phyloP scores from a whole-genome alignment of 306 rosid genomes.

The Corylus heterophylla region DNA sequence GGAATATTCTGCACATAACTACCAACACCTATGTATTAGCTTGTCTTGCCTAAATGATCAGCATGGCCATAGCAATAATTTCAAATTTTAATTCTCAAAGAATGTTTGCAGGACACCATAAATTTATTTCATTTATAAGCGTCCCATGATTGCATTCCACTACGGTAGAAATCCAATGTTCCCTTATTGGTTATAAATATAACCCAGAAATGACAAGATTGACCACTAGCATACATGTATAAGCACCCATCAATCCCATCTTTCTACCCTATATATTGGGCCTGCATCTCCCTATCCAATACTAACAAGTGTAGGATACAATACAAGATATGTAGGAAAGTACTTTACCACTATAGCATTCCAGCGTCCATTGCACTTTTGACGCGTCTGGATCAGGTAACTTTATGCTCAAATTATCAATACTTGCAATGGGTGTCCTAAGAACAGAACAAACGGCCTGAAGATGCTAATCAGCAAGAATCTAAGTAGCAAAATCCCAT shows the following conservation, averaged over 20 bases:
- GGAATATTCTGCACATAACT: background rate
- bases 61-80: background rate
- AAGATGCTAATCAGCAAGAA: constrained; percentile 32
- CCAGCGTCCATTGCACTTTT: constrained; percentile 79
- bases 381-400: constrained; percentile 69
- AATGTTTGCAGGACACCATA: background rate
- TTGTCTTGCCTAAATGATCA: background rate
- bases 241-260: background rate
- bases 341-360: constrained; percentile 67
- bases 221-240: background rate
- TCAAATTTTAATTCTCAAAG: background rate
- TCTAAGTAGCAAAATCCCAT: constrained; percentile 5
- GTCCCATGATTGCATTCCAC: background rate
- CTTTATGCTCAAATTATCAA: constrained; percentile 68
- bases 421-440: constrained; percentile 72
- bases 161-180: background rate
- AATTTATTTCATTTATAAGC: background rate
- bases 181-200: background rate
- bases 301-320: background rate
- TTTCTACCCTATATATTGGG: background rate
- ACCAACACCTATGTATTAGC: background rate
- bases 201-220: background rate
- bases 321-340: background rate
- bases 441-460: constrained; percentile 89
- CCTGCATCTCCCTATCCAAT: background rate